phyloP scores from a whole-genome alignment of 257 asterid species.

The Nicotiana knightiana region DNA sequence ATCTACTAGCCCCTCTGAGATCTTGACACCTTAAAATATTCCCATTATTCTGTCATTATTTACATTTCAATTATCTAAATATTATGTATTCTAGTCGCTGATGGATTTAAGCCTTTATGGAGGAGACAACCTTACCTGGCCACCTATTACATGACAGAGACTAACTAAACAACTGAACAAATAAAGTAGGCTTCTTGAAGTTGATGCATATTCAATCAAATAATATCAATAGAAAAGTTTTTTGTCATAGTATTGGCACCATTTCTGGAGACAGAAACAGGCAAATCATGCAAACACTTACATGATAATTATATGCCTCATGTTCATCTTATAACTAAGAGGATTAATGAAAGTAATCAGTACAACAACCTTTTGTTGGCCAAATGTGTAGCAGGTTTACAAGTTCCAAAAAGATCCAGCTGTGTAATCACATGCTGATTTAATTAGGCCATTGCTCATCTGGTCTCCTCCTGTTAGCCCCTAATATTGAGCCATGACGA shows the following conservation, averaged over 20 bases:
- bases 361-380: no score
- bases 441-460: background rate
- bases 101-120: background rate
- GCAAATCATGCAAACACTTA: background rate
- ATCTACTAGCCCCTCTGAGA: background rate
- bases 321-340: background rate
- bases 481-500: no score
- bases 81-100: background rate
- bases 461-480: background rate
- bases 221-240: background rate
- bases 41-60: background rate
- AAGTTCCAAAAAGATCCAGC: background rate
- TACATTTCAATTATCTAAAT: background rate
- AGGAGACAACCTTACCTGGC: slow-evolving; percentile 4
- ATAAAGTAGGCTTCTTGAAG: background rate
- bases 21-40: background rate
- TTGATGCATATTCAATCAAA: background rate
- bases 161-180: slow-evolving; percentile 2
- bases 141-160: background rate
- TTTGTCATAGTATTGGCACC: background rate
- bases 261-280: slow-evolving; percentile 4
- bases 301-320: background rate
- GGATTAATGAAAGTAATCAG: no score
- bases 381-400: no score
- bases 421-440: slow-evolving; percentile 12